phyloP scores from a whole-genome alignment of 805 yeast genomes.

The Candida ficus region DNA sequence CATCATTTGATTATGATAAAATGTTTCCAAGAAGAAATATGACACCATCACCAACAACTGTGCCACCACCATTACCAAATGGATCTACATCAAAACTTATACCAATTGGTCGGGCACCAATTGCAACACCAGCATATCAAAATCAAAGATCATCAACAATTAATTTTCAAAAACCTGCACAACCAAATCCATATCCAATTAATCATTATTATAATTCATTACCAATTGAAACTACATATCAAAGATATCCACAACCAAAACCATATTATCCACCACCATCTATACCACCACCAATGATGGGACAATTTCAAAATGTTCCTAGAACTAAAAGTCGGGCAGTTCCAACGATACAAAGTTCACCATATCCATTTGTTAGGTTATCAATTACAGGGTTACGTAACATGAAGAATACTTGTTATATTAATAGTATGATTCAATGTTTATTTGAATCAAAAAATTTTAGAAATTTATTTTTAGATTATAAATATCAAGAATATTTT shows the following conservation, averaged over 20 bases:
- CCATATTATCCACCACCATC: background rate
- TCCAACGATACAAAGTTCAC: conserved; percentile 34
- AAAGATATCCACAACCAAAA: background rate
- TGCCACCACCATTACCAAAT: background rate
- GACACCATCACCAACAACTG: background rate
- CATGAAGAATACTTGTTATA: conserved; percentile 71
- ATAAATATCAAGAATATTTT: conserved; percentile 38
- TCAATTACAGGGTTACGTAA: conserved; percentile 61
- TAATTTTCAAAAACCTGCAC: conserved; percentile 1
- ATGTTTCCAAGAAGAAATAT: conserved; percentile 13
- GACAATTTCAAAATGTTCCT: conserved; percentile 5
- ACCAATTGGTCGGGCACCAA: conserved; percentile 2
- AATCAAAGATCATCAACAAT: conserved; percentile 6
- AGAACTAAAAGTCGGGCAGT: conserved; percentile 19
- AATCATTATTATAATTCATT: conserved; percentile 1
- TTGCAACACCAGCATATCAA: conserved; percentile 9
- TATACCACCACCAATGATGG: background rate
- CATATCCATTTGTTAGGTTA: conserved; percentile 35
- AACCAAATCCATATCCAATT: conserved; percentile 6
- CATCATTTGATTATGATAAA: conserved; percentile 12
- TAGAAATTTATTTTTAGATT: conserved; percentile 42
- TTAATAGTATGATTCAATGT: conserved; percentile 69
- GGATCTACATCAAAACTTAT: background rate
- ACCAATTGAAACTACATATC: background rate
- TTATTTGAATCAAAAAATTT: conserved; percentile 51